Conservation (phyloP, 345 rosid species). For the Viola odorata region DNA sequence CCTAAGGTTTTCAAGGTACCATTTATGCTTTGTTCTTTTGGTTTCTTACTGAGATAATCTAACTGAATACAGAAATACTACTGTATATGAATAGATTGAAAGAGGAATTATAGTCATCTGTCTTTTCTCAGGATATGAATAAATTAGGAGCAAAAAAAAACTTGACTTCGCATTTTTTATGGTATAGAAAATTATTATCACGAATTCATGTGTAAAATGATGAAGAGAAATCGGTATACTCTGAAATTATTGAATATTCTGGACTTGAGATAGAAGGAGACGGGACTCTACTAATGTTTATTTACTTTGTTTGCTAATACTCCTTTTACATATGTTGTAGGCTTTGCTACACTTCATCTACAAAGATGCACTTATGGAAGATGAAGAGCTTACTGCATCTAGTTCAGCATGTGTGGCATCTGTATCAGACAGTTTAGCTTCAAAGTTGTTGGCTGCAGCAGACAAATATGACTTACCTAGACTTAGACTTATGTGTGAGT, state of each 20-base stretch:
- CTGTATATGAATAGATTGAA: no score
- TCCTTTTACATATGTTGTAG: slow-evolving; percentile 32
- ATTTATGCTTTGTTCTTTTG: not conserved
- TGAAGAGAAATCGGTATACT: no score
- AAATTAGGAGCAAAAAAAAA: no score
- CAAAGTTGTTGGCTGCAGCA: slow-evolving; percentile 80
- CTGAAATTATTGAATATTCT: no score
- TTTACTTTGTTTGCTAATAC: slow-evolving; percentile 14
- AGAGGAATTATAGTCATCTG: no score
- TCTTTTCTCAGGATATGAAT: no score
- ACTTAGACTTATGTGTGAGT: slow-evolving; percentile 79
- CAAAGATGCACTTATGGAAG: slow-evolving; percentile 64
- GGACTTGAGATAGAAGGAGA: not conserved
- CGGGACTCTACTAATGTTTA: no score
- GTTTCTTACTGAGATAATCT: no score
- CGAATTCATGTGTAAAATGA: no score
- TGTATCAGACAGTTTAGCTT: slow-evolving; percentile 52
- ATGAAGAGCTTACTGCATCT: slow-evolving; percentile 46
- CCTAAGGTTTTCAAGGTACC: slow-evolving; percentile 82
- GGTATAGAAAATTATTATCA: no score
- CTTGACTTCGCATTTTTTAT: no score
- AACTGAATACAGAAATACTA: no score
- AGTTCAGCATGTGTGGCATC: slow-evolving; percentile 49
- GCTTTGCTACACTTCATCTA: slow-evolving; percentile 82
- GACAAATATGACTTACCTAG: slow-evolving; percentile 76